A percentile compares a stretch with the other conserved stretches of the same genome.
These are phyloP conservation scores for Globisporangium nagaii DNA, from an alignment of 352 stramenopile genomes.

Conservation along the genomic window DNA sequence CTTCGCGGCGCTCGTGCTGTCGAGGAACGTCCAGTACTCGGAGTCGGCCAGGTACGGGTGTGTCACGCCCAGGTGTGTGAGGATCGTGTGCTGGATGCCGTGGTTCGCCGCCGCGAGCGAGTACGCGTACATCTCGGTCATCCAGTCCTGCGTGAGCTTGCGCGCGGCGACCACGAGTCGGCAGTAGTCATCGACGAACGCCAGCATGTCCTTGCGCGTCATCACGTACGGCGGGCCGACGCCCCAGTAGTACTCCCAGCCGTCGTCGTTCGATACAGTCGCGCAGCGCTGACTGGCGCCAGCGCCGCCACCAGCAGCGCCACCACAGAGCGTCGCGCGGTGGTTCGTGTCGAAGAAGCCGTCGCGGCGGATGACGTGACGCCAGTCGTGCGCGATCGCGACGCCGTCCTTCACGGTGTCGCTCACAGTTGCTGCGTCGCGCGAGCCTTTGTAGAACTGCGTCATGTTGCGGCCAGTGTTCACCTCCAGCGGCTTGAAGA, in stretches of 20 bases:
- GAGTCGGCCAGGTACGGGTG: conserved; percentile 24
- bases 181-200: conserved; percentile 47
- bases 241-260: conserved; percentile 34
- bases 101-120: conserved; percentile 39
- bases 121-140: conserved; percentile 60
- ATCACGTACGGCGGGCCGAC: conserved; percentile 52
- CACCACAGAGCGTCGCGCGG: conserved; percentile 21
- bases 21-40: conserved; percentile 44
- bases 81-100: conserved; percentile 45
- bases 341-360: conserved; percentile 23
- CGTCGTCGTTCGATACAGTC: conserved; percentile 24
- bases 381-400: conserved; percentile 42
- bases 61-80: conserved; percentile 36
- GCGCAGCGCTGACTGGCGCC: conserved; percentile 17
- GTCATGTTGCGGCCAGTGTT: conserved; percentile 35
- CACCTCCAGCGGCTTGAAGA: conserved; percentile 16
- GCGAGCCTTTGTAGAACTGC: conserved; percentile 29
- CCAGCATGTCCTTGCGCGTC: conserved; percentile 30
- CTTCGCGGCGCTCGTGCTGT: conserved; percentile 2
- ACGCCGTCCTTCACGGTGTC: conserved; percentile 36
- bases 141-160: conserved; percentile 33
- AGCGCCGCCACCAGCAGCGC: too few species aligned
- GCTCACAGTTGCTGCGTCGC: conserved; percentile 21
- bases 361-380: conserved; percentile 27
- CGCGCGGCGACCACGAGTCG: conserved; percentile 31